These are phyloP conservation scores for Obelidium mucronatum DNA, from an alignment of 192 early-diverging fungal genomes.

Conservation along the genomic window DNA sequence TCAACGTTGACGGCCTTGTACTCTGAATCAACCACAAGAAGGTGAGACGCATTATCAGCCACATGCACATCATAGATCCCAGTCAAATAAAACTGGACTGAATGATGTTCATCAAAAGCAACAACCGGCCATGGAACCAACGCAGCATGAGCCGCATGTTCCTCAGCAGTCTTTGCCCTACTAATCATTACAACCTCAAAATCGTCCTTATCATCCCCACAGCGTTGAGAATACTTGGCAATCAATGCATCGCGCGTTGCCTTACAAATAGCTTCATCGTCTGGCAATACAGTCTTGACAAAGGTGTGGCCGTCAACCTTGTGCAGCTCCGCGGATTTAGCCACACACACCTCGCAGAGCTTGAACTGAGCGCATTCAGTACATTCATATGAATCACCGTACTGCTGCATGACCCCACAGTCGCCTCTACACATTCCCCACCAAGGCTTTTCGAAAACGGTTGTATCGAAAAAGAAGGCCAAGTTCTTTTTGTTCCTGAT, in stretches of 20 bases:
- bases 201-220: neutral
- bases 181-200: neutral
- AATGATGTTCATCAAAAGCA: constrained; percentile 3
- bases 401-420: neutral
- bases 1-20: neutral
- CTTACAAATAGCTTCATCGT: neutral
- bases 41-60: neutral
- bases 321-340: neutral
- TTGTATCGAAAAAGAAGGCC: neutral
- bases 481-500: neutral
- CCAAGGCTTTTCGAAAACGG: no score
- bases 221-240: neutral
- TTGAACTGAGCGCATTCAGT: neutral
- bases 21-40: neutral
- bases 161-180: neutral
- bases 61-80: neutral
- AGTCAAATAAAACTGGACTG: neutral
- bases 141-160: constrained; percentile 9
- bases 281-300: neutral
- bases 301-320: neutral
- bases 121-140: constrained; percentile 4
- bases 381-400: neutral
- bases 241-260: neutral
- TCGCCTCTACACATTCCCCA: neutral
- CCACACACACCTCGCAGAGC: neutral